Evolutionary conservation across 2,329 filamentous ascomycete genomes (phyloP).

Genomic region (Didymella keratinophila): DNA sequence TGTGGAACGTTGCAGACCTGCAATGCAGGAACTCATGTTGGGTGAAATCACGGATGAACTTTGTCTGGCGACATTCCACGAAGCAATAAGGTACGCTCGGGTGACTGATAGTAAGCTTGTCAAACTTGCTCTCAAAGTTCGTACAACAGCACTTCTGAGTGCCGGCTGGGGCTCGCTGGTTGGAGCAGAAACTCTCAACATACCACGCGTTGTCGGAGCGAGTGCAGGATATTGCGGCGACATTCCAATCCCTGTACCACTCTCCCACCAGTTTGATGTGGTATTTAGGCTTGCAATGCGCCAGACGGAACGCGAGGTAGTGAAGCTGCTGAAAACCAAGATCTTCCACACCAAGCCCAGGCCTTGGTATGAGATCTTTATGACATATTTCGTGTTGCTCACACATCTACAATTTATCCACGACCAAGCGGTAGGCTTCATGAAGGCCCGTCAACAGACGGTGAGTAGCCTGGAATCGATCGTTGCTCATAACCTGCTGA

Average conservation of each 20-base stretch:
- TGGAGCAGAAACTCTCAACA: background rate
- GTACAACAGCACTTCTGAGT: background rate
- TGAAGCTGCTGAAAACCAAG: background rate
- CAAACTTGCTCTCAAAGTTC: background rate
- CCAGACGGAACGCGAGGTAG: background rate
- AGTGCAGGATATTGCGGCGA: background rate
- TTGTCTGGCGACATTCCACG: background rate
- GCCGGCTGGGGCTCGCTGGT: background rate
- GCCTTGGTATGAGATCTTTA: background rate
- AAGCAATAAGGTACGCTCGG: background rate
- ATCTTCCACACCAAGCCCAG: background rate
- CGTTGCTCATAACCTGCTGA: background rate
- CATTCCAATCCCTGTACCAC: background rate
- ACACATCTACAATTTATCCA: background rate
- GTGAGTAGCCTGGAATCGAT: background rate
- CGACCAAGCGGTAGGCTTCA: background rate
- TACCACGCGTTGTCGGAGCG: background rate
- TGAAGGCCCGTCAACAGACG: background rate
- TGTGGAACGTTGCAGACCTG: background rate
- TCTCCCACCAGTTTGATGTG: background rate
- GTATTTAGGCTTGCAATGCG: background rate
- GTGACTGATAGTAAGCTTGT: background rate
- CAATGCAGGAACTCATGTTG: background rate
- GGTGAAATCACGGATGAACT: background rate
- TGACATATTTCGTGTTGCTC: background rate